phyloP scores from a whole-genome alignment of 805 yeast genomes.

The Debaryomyces hansenii region DNA sequence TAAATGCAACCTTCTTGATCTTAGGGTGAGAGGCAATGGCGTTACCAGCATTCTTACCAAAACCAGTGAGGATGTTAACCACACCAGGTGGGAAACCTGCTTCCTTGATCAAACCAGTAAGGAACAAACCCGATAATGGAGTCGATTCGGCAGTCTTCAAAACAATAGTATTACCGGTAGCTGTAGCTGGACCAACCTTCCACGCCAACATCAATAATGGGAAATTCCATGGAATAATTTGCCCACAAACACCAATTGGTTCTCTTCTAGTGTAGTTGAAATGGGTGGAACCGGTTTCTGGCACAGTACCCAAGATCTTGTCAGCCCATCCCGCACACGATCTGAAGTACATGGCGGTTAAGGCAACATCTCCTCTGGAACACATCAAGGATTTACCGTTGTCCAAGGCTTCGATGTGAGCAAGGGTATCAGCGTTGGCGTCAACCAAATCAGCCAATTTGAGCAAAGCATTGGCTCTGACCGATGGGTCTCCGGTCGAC shows the following conservation, averaged over 20 bases:
- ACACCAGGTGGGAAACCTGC: conserved; percentile 95
- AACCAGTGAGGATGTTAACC: conserved; percentile 82
- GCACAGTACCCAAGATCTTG: conserved; percentile 72
- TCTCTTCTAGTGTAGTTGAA: conserved; percentile 81
- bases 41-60: conserved; percentile 81
- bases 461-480: conserved; percentile 60
- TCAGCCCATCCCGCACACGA: conserved; percentile 93
- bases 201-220: conserved; percentile 92
- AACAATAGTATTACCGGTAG: conserved; percentile 86
- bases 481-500: conserved; percentile 68
- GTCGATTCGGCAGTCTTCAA: conserved; percentile 91
- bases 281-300: conserved; percentile 73
- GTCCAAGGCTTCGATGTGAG: conserved; percentile 82
- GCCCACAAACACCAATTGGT: conserved; percentile 94
- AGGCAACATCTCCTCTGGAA: conserved; percentile 73
- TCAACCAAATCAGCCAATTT: conserved; percentile 81
- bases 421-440: conserved; percentile 65
- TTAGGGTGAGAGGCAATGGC: conserved; percentile 75
- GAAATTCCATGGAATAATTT: conserved; percentile 96
- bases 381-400: conserved; percentile 80
- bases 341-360: conserved; percentile 68
- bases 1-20: conserved; percentile 89
- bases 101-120: conserved; percentile 65
- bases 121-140: conserved; percentile 82
- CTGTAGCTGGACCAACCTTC: conserved; percentile 92